A percentile compares a stretch with the other conserved stretches of the same genome.
Conservation (phyloP, 2,329 filamentous ascomycete species). For the Aspergillus niger region DNA sequence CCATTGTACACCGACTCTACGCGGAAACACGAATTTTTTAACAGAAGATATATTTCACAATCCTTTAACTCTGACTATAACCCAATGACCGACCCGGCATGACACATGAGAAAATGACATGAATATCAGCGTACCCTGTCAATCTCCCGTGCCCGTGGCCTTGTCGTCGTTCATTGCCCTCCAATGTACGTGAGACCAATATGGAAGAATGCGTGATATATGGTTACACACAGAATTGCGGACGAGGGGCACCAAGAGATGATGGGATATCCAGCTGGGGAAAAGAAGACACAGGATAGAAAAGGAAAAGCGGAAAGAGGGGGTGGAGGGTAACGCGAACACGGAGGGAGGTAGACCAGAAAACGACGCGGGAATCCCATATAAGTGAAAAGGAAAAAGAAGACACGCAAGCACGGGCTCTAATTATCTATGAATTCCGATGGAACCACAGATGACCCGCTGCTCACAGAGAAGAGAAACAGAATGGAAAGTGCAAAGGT, state of each 20-base stretch:
- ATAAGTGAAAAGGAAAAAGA: conserved; percentile 11
- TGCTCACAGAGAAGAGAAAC: conserved; percentile 23
- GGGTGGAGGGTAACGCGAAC: conserved; percentile 11
- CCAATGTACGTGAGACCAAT: conserved; percentile 29
- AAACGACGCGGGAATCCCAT: conserved; percentile 20
- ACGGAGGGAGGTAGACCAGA: conserved; percentile 18
- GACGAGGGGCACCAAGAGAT: conserved; percentile 33
- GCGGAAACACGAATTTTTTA: neutral
- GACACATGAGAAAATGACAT: conserved; percentile 41
- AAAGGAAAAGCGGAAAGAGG: conserved; percentile 23
- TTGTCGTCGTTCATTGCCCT: conserved; percentile 27
- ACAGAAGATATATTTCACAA: conserved; percentile 23
- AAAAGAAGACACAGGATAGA: conserved; percentile 24
- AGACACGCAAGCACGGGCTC: conserved; percentile 9
- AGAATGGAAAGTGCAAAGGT: conserved; percentile 14
- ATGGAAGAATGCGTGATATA: conserved; percentile 31
- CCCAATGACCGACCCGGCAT: conserved; percentile 38
- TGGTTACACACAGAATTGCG: conserved; percentile 36
- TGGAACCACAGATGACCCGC: conserved; percentile 15
- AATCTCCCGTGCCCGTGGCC: conserved; percentile 30
- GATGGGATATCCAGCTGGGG: conserved; percentile 44
- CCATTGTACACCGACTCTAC: conserved; percentile 21
- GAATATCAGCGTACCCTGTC: conserved; percentile 34
- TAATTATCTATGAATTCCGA: neutral
- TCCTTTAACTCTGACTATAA: conserved; percentile 30